Percentiles rank a stretch among this genome's conserved stretches.
Evolutionary conservation across 768 basidiomycete species (phyloP).

Genomic region (Boletus rubescentipes): DNA sequence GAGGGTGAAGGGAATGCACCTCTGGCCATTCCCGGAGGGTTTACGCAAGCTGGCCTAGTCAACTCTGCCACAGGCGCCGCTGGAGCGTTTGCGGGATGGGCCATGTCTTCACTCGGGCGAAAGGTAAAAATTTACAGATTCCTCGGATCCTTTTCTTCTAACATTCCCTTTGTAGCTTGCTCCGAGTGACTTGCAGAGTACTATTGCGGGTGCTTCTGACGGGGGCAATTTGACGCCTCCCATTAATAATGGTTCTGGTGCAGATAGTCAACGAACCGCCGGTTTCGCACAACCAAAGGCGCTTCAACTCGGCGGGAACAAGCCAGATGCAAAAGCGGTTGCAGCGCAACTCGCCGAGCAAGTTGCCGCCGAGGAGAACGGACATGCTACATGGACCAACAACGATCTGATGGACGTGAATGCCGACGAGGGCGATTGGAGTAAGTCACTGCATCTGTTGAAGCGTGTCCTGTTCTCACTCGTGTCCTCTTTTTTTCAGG

Average conservation of each 20-base stretch:
- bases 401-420: constrained; percentile 91
- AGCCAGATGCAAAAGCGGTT: constrained; percentile 40
- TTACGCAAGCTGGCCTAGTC: constrained; percentile 48
- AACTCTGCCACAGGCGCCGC: constrained; percentile 91
- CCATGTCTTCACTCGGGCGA: constrained; percentile 85
- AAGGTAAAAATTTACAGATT: constrained; percentile 47
- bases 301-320: constrained; percentile 69
- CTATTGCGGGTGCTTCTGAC: constrained; percentile 46
- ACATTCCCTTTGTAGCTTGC: constrained; percentile 49
- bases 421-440: constrained; percentile 94
- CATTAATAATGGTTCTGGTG: not conserved
- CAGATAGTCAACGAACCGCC: constrained; percentile 4
- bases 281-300: constrained; percentile 47
- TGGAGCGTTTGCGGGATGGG: constrained; percentile 92
- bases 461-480: not conserved
- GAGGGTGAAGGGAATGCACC: constrained; percentile 35
- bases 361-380: constrained; percentile 36
- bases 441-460: constrained; percentile 45
- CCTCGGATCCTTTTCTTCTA: not conserved
- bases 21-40: constrained; percentile 30
- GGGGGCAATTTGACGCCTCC: constrained; percentile 45
- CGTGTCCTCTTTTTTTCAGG: constrained; percentile 39
- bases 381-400: constrained; percentile 64
- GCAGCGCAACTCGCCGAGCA: constrained; percentile 62
- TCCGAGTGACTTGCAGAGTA: constrained; percentile 68